Evolutionary conservation across 2,329 filamentous ascomycete genomes (phyloP), one percentile per base, ranked within the genome.

Genomic region (Sporothrix sp.): DNA sequence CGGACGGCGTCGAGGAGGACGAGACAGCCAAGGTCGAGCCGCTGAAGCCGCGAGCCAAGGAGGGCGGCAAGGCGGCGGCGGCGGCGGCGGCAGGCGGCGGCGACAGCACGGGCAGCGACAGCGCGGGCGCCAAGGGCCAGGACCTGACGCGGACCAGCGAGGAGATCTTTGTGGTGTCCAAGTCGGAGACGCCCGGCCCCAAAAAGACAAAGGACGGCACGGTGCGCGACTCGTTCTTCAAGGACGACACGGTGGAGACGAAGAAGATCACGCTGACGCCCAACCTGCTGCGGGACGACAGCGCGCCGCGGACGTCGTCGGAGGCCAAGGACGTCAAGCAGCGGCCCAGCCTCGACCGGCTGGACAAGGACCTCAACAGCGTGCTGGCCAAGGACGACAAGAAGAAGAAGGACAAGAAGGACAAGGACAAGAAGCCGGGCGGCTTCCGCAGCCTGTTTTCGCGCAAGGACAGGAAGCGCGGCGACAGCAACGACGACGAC

Each of bases 201-300:
- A 75, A 74, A 63, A 79, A 84, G 62, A 89, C 87, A 32, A 81
- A 84, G 56, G 94, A 95, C 59, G 89, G 89, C 37, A 91, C 86
- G 20, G 78, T 95, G 39, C 80, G 91, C 56, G 91, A 97, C 67
- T 95, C 91, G 1, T 96, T 97, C 73, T 96, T 96, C 74, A 95
- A 89, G 66, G 93, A 97, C 62, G 91, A 98, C 62, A 88, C 81
- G 28, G 85, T 88, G 33, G 93, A 97, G 66, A 96, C 93, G 3
- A 89, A 94, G 67, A 97, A 97, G 71, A 97, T 98, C 58, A 95
- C 90, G 0, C 77, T 98, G 39, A 98, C 93, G 3, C 93, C 93
- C 1, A 95, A 95, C 59, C 70, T 98, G 48, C 71, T 97, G 36
- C 82, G 91, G 37, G 91, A 97, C 58, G 90, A 96, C 58, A 75